phyloP scores from a whole-genome alignment of 2,329 filamentous ascomycete species.

The Saccharata proteae region DNA sequence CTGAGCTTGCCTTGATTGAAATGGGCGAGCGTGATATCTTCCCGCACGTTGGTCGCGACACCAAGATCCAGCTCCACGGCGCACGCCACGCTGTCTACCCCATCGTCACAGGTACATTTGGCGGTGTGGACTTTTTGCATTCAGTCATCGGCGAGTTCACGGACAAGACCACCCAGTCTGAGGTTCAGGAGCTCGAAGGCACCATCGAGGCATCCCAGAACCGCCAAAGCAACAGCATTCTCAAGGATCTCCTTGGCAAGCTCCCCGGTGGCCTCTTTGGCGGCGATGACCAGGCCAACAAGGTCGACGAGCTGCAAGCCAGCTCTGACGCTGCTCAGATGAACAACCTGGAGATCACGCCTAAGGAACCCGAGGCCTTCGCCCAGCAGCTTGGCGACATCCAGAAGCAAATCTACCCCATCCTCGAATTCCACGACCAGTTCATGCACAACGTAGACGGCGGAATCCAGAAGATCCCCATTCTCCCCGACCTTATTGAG shows the following conservation, averaged over 20 bases:
- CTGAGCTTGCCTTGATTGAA: constrained; percentile 76
- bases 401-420: constrained; percentile 72
- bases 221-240: constrained; percentile 56
- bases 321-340: constrained; percentile 66
- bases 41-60: constrained; percentile 70
- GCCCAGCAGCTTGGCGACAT: constrained; percentile 63
- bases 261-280: constrained; percentile 74
- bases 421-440: constrained; percentile 83
- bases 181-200: constrained; percentile 80
- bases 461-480: constrained; percentile 72
- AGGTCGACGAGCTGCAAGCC: constrained; percentile 67
- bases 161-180: constrained; percentile 83
- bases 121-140: constrained; percentile 87
- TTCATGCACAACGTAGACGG: constrained; percentile 67
- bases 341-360: constrained; percentile 60
- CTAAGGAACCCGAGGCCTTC: constrained; percentile 72
- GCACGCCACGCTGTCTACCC: constrained; percentile 60
- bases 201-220: constrained; percentile 54
- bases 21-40: constrained; percentile 72
- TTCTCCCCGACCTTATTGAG: constrained; percentile 74
- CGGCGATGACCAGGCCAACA: constrained; percentile 57
- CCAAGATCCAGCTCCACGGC: constrained; percentile 58
- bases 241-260: constrained; percentile 69
- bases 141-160: constrained; percentile 69
- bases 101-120: constrained; percentile 82